Base-by-base conservation (phyloP, 148 eudicot genomes). In the Cornus controversa region DNA sequence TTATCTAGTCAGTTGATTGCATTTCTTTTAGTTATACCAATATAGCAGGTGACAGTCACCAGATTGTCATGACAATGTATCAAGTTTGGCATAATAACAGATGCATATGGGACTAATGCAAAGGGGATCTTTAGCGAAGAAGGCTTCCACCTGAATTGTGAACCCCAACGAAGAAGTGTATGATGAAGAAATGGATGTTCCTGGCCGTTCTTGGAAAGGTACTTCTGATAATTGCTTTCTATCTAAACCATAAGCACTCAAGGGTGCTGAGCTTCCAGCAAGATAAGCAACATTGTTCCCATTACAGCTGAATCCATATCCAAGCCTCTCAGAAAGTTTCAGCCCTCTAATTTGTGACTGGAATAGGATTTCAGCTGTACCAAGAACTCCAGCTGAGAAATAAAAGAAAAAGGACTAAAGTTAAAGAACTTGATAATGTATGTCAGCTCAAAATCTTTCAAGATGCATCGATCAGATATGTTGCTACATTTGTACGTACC, bases 151-250 rank as follows among this genome's bases (percentile, higher is more conserved):
- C 82, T 84, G 87, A 81, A 84, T 78, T 54, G 87, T 75, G 58
- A 84, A 81, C 69, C 87, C 87, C 71, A 37, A 66, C 14, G 87
- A 84, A 69, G 84, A 81, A 63, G 82, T 81, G 66, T 78, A 84
- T 4, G 87, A 84, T 20, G 84, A 84, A 54, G 87, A 81, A 81
- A 84, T 84, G 50, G 87, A 67, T 16, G 87, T 84, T 62, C 87
- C 87, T 4, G 87, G 87, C 29, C 87, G 78, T 62, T 84, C 79
- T 66, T 75, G 66, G 60, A 84, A 84, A 8, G 87, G 77, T 75
- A 78, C 64, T 20, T 77, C 16, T 20, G 80, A 60, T 54, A 81
- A 66, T 20, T 75, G 72, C 40, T 60, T 78, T 71, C 36, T 72
- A 29, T 72, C 58, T 62, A 84, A 65, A 16, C 80, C 87, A 64